phyloP scores from a whole-genome alignment of 495 filamentous ascomycete species.

The Xylaria palmicola region DNA sequence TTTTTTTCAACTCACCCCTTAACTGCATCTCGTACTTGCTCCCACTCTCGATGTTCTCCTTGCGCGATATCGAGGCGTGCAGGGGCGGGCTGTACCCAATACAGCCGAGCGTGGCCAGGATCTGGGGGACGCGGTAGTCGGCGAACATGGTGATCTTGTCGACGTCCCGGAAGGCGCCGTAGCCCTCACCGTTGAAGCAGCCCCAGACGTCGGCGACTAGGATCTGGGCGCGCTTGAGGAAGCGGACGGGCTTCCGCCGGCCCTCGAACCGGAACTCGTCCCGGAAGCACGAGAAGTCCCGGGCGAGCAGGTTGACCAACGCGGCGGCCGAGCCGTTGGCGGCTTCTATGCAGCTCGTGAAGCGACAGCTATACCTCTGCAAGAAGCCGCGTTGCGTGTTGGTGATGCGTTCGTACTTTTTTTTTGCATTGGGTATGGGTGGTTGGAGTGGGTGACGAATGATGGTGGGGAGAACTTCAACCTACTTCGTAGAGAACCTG shows the following conservation, averaged over 20 bases:
- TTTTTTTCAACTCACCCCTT: slow-evolving; percentile 64
- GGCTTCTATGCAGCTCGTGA: slow-evolving; percentile 69
- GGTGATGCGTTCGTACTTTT: slow-evolving; percentile 29
- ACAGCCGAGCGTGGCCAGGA: slow-evolving; percentile 79
- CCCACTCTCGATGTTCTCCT: slow-evolving; percentile 65
- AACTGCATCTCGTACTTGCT: slow-evolving; percentile 84
- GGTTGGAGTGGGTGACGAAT: slow-evolving; percentile 15
- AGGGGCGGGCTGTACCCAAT: slow-evolving; percentile 80
- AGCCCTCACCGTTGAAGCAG: slow-evolving; percentile 77
- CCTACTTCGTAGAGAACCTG: slow-evolving; percentile 78
- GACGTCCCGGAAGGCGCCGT: slow-evolving; percentile 87
- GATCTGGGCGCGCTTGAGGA: slow-evolving; percentile 94
- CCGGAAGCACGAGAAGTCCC: slow-evolving; percentile 80
- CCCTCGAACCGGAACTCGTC: slow-evolving; percentile 75
- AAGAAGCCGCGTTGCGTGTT: slow-evolving; percentile 31
- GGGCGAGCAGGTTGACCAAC: slow-evolving; percentile 77
- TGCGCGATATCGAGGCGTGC: slow-evolving; percentile 61
- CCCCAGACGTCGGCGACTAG: slow-evolving; percentile 95
- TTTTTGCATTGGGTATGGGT: slow-evolving; percentile 1
- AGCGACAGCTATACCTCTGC: slow-evolving; percentile 76
- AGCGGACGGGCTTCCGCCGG: slow-evolving; percentile 63
- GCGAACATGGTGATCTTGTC: slow-evolving; percentile 97
- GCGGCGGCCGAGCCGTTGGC: slow-evolving; percentile 77
- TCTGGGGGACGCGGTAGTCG: slow-evolving; percentile 96
- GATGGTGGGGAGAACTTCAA: slow-evolving; percentile 19